These are phyloP conservation scores for Iris macrosiphon DNA, from an alignment of 106 monocot species.

Conservation along the genomic window DNA sequence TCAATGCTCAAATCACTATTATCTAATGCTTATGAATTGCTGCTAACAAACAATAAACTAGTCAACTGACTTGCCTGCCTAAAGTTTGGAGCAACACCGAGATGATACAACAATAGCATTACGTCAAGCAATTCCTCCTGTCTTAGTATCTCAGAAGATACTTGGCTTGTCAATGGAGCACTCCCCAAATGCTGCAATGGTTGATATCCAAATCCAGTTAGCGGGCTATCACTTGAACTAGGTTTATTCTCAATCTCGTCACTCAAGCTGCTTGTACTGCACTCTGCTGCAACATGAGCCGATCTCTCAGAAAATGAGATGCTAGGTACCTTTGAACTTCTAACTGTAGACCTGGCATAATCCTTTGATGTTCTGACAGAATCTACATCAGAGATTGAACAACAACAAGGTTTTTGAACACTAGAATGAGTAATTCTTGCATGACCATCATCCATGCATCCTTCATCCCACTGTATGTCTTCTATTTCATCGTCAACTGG, in stretches of 20 bases:
- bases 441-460: constrained; percentile 56
- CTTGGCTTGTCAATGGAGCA: constrained; percentile 22
- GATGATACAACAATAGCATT: constrained; percentile 77
- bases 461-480: constrained; percentile 81
- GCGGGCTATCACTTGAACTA: constrained; percentile 53
- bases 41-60: too few relatives aligned
- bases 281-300: constrained; percentile 54
- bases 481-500: constrained; percentile 27
- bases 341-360: constrained; percentile 24
- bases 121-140: constrained; percentile 87
- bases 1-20: too few relatives aligned
- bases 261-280: constrained; percentile 52
- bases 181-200: constrained; percentile 36
- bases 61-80: constrained; percentile 54
- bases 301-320: constrained; percentile 49
- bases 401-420: constrained; percentile 79
- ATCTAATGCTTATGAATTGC: too few relatives aligned
- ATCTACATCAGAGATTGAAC: constrained; percentile 50
- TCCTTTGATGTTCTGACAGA: constrained; percentile 30
- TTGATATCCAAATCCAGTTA: constrained; percentile 41
- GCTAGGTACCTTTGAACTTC: constrained; percentile 44
- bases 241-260: constrained; percentile 83
- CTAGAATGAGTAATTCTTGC: constrained; percentile 78
- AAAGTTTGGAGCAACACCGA: constrained; percentile 78
- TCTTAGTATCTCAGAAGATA: constrained; percentile 51